These are phyloP conservation scores for Aspergillus conjunctus DNA, from an alignment of 495 filamentous ascomycete species.

Conservation along the genomic window DNA sequence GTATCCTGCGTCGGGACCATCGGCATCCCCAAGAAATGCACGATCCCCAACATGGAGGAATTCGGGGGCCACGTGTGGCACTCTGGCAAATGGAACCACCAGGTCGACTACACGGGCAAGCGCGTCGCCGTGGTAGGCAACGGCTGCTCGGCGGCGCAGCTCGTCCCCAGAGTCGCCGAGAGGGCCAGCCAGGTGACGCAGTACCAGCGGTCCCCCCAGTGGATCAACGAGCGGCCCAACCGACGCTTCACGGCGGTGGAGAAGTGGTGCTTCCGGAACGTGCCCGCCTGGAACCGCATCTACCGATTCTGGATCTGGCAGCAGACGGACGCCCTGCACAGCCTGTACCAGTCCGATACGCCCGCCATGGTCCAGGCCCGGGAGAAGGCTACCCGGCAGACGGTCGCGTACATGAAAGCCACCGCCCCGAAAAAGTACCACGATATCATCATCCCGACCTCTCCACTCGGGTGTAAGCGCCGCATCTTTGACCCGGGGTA, in stretches of 20 bases:
- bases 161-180: slow-evolving; percentile 36
- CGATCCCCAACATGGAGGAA: slow-evolving; percentile 41
- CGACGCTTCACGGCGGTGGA: slow-evolving; percentile 30
- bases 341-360: background rate
- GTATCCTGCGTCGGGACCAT: slow-evolving; percentile 50
- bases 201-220: slow-evolving; percentile 57
- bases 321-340: background rate
- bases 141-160: slow-evolving; percentile 47
- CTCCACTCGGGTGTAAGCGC: slow-evolving; percentile 58
- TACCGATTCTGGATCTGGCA: slow-evolving; percentile 53
- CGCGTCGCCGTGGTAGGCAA: slow-evolving; percentile 54
- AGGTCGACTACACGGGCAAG: slow-evolving; percentile 40
- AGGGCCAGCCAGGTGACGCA: slow-evolving; percentile 54
- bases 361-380: background rate
- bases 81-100: slow-evolving; percentile 49
- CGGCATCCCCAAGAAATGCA: slow-evolving; percentile 40
- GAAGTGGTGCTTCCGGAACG: slow-evolving; percentile 35
- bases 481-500: slow-evolving; percentile 55
- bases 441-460: slow-evolving; percentile 57
- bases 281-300: slow-evolving; percentile 48
- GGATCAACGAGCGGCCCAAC: slow-evolving; percentile 36
- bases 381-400: background rate
- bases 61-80: slow-evolving; percentile 52
- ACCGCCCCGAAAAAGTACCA: slow-evolving; percentile 14
- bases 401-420: background rate